Evolutionary conservation across 768 basidiomycete genomes (phyloP).

Genomic region (Heimioporus sp.): DNA sequence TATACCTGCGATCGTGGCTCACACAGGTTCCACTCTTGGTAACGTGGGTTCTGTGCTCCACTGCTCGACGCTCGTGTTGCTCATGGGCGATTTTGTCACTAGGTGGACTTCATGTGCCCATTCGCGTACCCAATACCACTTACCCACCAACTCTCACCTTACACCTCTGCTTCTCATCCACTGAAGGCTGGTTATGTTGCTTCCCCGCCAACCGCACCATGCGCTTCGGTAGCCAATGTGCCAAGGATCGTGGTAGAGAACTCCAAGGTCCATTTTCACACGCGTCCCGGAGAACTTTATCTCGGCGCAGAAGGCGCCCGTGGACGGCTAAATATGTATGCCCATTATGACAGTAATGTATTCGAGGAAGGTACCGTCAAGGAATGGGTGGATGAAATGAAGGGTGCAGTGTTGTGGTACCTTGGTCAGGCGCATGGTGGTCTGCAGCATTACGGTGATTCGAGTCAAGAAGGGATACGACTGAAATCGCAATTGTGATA

Average conservation of each 20-base stretch:
- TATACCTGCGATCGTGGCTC: constrained; percentile 3
- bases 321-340: constrained; percentile 31
- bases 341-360: constrained; percentile 46
- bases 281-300: constrained; percentile 43
- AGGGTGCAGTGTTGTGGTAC: constrained; percentile 31
- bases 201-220: background rate
- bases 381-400: constrained; percentile 50
- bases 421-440: constrained; percentile 15
- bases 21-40: constrained; percentile 26
- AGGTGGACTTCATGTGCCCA: constrained; percentile 39
- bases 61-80: too few relatives aligned
- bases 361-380: constrained; percentile 38
- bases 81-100: background rate
- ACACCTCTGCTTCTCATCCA: constrained; percentile 14
- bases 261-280: constrained; percentile 30
- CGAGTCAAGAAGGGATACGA: too few relatives aligned
- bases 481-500: too few relatives aligned
- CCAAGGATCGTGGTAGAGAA: constrained; percentile 14
- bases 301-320: constrained; percentile 39
- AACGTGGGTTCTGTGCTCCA: constrained; percentile 11
- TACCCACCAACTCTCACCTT: constrained; percentile 16
- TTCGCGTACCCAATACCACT: constrained; percentile 31
- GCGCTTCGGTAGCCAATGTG: background rate
- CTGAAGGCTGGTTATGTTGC: constrained; percentile 4
- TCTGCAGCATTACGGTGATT: too few relatives aligned